Evolutionary conservation across 768 basidiomycete genomes (phyloP), one percentile per base, ranked within the genome.

Genomic region (Tricholoma matsutake): DNA sequence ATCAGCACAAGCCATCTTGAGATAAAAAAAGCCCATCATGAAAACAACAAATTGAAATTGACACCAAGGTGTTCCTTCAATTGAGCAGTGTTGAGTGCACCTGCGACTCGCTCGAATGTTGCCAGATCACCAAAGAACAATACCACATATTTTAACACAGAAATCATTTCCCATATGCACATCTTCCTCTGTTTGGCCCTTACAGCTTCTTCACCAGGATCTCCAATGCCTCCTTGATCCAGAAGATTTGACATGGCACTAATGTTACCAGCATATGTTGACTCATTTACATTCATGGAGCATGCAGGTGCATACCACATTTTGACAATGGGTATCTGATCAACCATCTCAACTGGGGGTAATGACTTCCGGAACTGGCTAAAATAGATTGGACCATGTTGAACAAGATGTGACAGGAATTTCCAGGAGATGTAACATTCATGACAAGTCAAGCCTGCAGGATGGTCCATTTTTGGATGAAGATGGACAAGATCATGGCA

Each of bases 11-110:
- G 72, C 72, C 72, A 73, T 73, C 57, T 72, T 71, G 25, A 67
- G 41, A 39, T 73, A 71, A 45, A 74, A 74, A 1, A 72, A 54
- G 0, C 72, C 72, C 41, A 65, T 63, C 0, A 78, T 61, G 41
- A 70, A 76, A 0, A 80, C 59, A 2, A 77, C 56, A 34, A 62
- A 66, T 32, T 78, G 74, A 6, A 73, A 58, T 0, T 73, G 65
- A 1, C 47, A 53, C 67, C 68, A 72, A 0, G 72, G 65, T 11
- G 72, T 73, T 2, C 20, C 11, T 57, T 80, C 75, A 0, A 68
- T 60, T 16, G 58, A 14, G 0, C 71, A 71, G 4, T 60, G 60
- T n/a, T 61, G 66, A 39, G 60, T 4, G 75, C 60, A 60, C 56
- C 68, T 18, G 47, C 69, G 8, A 71, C 22, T 13, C 65, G 65